A percentile compares a stretch with the other conserved stretches of the same genome.
phyloP scores from a whole-genome alignment of 331 rosid genomes.

The Prunus yedoensis region DNA sequence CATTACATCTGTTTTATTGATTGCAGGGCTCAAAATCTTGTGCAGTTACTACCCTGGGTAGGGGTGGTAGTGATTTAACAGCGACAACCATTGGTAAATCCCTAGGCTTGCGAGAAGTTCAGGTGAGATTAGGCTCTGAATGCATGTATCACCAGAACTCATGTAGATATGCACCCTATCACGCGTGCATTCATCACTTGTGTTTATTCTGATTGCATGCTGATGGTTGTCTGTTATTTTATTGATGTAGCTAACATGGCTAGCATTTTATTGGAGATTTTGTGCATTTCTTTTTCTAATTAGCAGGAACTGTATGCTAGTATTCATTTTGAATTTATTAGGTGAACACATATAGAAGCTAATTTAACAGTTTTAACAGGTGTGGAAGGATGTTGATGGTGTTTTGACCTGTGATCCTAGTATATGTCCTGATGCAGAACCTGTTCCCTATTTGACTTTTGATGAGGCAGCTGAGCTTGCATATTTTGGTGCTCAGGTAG shows the following conservation, averaged over 20 bases:
- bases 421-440: constrained; percentile 57
- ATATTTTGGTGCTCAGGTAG: constrained; percentile 90
- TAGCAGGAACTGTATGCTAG: neutral
- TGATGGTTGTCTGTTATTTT: neutral
- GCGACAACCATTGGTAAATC: constrained; percentile 87
- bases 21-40: constrained; percentile 72
- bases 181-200: neutral
- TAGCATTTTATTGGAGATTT: neutral
- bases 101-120: constrained; percentile 77
- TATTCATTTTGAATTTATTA: neutral
- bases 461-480: constrained; percentile 96
- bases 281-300: neutral
- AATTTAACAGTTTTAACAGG: constrained; percentile 44
- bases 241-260: neutral
- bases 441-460: constrained; percentile 82
- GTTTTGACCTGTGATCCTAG: constrained; percentile 83
- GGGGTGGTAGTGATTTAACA: constrained; percentile 91
- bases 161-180: neutral
- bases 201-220: neutral
- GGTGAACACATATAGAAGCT: neutral
- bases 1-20: constrained; percentile 11
- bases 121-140: constrained; percentile 39
- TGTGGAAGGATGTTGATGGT: constrained; percentile 95
- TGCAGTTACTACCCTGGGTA: constrained; percentile 80
- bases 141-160: neutral